These are phyloP conservation scores for Recurvomyces mirabilis DNA, from an alignment of 495 filamentous ascomycete species.

Conservation along the genomic window DNA sequence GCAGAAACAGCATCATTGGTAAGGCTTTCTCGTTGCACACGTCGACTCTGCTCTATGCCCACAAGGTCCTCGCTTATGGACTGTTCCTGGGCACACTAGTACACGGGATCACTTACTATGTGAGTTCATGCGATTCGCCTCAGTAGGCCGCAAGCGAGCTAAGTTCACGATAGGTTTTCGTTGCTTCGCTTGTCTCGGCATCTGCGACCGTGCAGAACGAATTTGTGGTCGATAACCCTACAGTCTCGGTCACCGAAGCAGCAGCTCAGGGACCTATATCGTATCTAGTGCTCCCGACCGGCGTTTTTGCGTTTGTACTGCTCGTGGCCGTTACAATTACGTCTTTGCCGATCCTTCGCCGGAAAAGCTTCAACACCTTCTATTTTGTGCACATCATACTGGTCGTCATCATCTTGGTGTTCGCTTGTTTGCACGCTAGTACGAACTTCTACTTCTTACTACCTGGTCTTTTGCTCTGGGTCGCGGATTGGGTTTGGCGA, in stretches of 20 bases:
- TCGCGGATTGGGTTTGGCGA: neutral
- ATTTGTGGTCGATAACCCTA: conserved; percentile 3
- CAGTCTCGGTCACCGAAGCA: neutral
- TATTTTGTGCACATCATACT: conserved; percentile 1
- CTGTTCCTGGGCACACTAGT: neutral
- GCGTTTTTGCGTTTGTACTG: conserved; percentile 1
- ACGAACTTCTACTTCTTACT: conserved; percentile 8
- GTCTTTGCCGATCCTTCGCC: neutral
- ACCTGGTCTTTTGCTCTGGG: conserved; percentile 1
- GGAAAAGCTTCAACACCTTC: conserved; percentile 2
- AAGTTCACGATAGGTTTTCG: neutral
- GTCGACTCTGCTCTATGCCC: neutral
- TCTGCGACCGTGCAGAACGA: neutral
- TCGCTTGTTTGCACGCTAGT: neutral
- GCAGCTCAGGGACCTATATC: neutral
- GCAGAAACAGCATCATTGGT: conserved; percentile 1
- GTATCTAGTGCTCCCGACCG: neutral
- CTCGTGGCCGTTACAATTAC: neutral
- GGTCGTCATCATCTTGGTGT: neutral
- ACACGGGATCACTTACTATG: neutral
- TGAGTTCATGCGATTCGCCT: neutral
- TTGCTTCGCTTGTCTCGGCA: neutral
- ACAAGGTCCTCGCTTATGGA: conserved; percentile 3
- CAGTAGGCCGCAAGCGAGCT: neutral
- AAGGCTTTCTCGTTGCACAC: neutral